phyloP scores from a whole-genome alignment of 176 grass and related monocot species.

The Pharus latifolius region DNA sequence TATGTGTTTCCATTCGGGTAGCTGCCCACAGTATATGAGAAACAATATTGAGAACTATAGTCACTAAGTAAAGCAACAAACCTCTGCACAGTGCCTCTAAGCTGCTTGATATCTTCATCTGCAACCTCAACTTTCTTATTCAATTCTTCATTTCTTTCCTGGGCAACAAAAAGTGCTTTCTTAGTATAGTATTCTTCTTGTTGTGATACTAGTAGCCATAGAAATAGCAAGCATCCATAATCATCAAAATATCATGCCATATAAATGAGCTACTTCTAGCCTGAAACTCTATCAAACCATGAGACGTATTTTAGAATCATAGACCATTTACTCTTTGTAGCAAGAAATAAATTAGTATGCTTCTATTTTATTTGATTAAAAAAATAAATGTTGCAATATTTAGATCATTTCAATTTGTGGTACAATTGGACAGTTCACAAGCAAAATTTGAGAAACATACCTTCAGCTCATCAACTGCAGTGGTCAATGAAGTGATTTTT shows the following conservation, averaged over 20 bases:
- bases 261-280: background rate
- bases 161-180: constrained; percentile 22
- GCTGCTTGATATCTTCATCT: constrained; percentile 35
- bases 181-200: constrained; percentile 54
- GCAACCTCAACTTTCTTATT: constrained; percentile 30
- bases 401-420: background rate
- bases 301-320: background rate
- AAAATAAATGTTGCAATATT: background rate
- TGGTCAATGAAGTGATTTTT: constrained; percentile 31
- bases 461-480: constrained; percentile 50
- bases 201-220: constrained; percentile 38
- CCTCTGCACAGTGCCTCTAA: constrained; percentile 48
- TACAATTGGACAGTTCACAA: background rate
- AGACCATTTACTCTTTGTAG: background rate
- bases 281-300: background rate
- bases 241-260: constrained; percentile 16
- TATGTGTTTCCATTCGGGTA: background rate
- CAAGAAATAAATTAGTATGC: background rate
- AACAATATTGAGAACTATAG: constrained; percentile 3
- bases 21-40: background rate
- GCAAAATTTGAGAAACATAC: constrained; percentile 14
- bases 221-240: constrained; percentile 2
- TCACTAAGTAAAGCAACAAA: constrained; percentile 23
- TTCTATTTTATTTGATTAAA: background rate
- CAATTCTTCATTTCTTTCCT: constrained; percentile 33